A percentile compares a stretch with the other conserved stretches of the same genome.
Conservation (phyloP, 2,329 filamentous ascomycete genomes). For the Beauveria bassiana region DNA sequence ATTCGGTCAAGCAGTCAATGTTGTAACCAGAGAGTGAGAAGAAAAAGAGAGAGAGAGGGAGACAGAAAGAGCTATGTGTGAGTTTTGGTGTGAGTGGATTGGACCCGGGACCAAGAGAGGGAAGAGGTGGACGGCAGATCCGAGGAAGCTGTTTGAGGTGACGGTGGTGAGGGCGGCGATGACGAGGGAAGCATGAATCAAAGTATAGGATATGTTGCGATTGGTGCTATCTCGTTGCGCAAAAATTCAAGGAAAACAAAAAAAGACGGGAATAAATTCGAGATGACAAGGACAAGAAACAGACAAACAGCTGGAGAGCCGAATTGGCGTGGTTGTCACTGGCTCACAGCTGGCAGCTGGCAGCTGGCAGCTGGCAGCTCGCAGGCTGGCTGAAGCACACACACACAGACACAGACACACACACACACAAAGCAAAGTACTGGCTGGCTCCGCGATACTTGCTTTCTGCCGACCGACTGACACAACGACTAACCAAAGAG, state of each 20-base stretch:
- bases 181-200: not conserved
- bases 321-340: constrained; percentile 10
- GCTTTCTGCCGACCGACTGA: too few species aligned
- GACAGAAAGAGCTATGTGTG: constrained; percentile 1
- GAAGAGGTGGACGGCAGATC: not conserved
- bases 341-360: not conserved
- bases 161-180: not conserved
- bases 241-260: not conserved
- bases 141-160: constrained; percentile 5
- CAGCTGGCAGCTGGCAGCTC: not conserved
- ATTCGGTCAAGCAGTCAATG: not conserved
- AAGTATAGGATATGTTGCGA: not conserved
- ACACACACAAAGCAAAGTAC: not conserved
- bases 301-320: not conserved
- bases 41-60: not conserved
- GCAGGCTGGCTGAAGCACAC: not conserved
- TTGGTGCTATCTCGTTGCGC: not conserved
- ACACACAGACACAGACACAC: too few species aligned
- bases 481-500: not conserved
- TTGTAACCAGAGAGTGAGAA: not conserved
- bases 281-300: not conserved
- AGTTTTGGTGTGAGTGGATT: constrained; percentile 12
- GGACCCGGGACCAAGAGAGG: constrained; percentile 7
- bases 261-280: not conserved
- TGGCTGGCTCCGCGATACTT: not conserved